Evolutionary conservation across 768 basidiomycete genomes (phyloP).

Genomic region (Suillus plorans): DNA sequence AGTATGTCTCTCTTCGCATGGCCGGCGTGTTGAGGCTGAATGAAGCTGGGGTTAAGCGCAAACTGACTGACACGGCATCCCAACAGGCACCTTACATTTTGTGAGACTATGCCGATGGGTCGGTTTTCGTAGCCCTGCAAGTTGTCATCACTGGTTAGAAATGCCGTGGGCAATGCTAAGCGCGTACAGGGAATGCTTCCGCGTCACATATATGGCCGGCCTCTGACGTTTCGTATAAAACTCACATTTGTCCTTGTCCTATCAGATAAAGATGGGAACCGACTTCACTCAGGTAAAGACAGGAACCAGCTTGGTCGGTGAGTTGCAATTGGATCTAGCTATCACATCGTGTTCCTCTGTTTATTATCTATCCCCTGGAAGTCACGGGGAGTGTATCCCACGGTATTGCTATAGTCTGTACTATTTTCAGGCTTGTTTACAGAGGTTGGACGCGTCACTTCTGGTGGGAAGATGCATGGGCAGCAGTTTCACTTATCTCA

Average conservation of each 20-base stretch:
- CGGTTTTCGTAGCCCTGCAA: neutral
- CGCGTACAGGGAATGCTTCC: neutral
- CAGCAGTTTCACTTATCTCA: neutral
- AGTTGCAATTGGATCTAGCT: neutral
- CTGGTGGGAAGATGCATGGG: constrained; percentile 4
- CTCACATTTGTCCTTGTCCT: neutral
- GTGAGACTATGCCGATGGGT: neutral
- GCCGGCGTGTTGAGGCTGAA: neutral
- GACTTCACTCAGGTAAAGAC: too few species aligned
- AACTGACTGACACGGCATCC: neutral
- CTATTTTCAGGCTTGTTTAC: neutral
- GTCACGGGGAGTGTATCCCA: constrained; percentile 20
- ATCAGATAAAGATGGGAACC: neutral
- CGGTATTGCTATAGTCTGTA: neutral
- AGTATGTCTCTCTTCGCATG: neutral
- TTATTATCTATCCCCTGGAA: neutral
- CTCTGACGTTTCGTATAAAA: neutral
- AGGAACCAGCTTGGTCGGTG: neutral
- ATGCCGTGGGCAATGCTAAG: neutral
- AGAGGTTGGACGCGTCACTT: neutral
- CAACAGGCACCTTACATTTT: neutral
- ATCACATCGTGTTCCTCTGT: neutral
- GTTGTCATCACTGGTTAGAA: neutral
- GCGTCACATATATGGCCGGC: neutral
- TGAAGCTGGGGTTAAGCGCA: neutral